Percentiles rank a stretch among this genome's conserved stretches.
Evolutionary conservation across 108 stramenopile genomes (phyloP).

Genomic region (Nitzschia inconspicua): DNA sequence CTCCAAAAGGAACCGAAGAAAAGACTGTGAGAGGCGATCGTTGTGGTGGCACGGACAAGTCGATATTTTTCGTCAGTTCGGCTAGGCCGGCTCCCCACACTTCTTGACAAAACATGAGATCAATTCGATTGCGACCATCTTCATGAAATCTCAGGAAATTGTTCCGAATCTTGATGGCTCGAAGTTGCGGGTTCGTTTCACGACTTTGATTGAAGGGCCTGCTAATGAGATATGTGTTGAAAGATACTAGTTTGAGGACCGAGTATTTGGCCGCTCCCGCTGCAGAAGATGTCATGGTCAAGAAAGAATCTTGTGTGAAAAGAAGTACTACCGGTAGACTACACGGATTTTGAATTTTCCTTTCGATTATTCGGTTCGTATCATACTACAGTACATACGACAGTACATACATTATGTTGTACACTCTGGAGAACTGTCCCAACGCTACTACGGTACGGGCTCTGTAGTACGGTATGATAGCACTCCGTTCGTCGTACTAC

Average conservation of each 20-base stretch:
- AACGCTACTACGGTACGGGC: no score
- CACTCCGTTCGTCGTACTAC: no score
- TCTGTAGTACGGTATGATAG: no score
- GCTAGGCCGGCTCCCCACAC: slow-evolving; percentile 27
- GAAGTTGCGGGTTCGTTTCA: slow-evolving; percentile 3
- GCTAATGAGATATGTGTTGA: slow-evolving; percentile 20
- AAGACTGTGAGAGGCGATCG: background rate
- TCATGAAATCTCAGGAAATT: background rate
- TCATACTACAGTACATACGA: no score
- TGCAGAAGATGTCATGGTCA: background rate
- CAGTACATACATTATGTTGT: no score
- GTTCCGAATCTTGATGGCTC: slow-evolving; percentile 4
- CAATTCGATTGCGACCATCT: background rate
- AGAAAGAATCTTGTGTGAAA: no score
- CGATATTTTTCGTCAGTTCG: background rate
- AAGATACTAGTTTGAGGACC: slow-evolving; percentile 7
- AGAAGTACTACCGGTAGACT: no score
- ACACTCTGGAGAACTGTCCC: no score
- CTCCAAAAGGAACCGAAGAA: background rate
- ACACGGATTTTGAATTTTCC: no score
- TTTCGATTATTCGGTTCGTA: no score
- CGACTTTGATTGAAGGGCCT: slow-evolving; percentile 6
- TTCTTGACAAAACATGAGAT: background rate
- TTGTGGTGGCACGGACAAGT: background rate
- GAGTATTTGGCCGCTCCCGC: background rate